These are phyloP conservation scores for Populus deltoides DNA, from an alignment of 345 rosid species.

Conservation along the genomic window DNA sequence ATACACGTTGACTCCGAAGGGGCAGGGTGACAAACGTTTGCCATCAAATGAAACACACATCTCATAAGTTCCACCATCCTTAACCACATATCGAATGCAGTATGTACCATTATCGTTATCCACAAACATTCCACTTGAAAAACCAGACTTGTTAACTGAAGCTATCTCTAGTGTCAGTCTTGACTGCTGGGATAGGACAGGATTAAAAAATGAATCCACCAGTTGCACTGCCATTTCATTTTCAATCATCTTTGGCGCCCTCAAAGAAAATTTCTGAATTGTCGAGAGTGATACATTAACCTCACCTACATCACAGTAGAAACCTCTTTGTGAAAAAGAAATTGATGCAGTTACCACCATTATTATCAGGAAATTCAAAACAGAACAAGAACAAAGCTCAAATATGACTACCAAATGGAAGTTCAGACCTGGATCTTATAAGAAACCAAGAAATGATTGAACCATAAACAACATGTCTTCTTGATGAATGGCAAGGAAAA, in stretches of 20 bases:
- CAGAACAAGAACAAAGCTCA: background rate
- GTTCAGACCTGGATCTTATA: background rate
- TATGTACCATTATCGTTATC: slow-evolving; percentile 76
- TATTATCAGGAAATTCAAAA: background rate
- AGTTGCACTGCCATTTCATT: slow-evolving; percentile 69
- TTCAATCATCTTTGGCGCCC: slow-evolving; percentile 57
- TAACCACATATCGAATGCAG: slow-evolving; percentile 49
- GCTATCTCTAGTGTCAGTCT: slow-evolving; percentile 60
- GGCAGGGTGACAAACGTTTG: slow-evolving; percentile 48
- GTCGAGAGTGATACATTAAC: slow-evolving; percentile 55
- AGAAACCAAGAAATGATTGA: background rate
- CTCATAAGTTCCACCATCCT: slow-evolving; percentile 70
- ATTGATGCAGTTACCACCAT: background rate
- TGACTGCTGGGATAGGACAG: slow-evolving; percentile 49
- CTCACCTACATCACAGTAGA: slow-evolving; percentile 43
- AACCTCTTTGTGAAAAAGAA: background rate
- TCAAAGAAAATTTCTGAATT: slow-evolving; percentile 41
- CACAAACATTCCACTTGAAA: slow-evolving; percentile 55
- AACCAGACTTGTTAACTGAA: slow-evolving; percentile 58
- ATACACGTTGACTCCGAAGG: slow-evolving; percentile 55
- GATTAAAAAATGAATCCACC: slow-evolving; percentile 60
- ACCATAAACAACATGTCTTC: background rate
- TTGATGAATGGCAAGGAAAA: background rate
- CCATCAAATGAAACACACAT: slow-evolving; percentile 56
- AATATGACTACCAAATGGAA: background rate